These are phyloP conservation scores for Jamesozyma piceae DNA, from an alignment of 805 yeast species.

Conservation along the genomic window DNA sequence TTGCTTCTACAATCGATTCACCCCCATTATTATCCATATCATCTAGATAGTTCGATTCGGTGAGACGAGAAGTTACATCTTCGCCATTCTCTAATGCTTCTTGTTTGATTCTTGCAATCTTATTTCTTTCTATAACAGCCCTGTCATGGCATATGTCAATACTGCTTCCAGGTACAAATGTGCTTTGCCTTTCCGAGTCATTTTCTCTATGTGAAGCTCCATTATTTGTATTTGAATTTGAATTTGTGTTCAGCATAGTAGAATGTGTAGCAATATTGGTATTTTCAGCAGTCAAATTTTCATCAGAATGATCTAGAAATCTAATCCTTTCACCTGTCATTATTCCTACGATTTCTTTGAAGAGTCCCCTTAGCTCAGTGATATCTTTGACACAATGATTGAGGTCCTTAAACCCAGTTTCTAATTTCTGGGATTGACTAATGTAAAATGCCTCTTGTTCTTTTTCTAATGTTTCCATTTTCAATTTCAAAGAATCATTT, in stretches of 20 bases:
- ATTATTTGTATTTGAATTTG: background rate
- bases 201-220: background rate
- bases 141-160: background rate
- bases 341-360: conserved; percentile 22
- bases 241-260: background rate
- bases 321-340: conserved; percentile 21
- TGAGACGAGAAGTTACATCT: background rate
- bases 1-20: background rate
- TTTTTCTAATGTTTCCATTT: conserved; percentile 13
- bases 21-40: background rate
- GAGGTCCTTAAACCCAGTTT: conserved; percentile 13
- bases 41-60: background rate
- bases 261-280: background rate
- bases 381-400: conserved; percentile 14
- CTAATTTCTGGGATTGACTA: conserved; percentile 11
- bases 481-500: conserved; percentile 10
- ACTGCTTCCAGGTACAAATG: background rate
- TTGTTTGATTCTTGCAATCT: background rate
- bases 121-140: background rate
- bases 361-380: conserved; percentile 15
- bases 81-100: background rate
- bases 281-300: conserved; percentile 8
- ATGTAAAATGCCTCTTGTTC: conserved; percentile 20
- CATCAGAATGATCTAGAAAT: conserved; percentile 17
- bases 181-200: background rate